Base-by-base conservation (phyloP, 2,329 filamentous ascomycete genomes). In the Fusarium brevicatenulatum region DNA sequence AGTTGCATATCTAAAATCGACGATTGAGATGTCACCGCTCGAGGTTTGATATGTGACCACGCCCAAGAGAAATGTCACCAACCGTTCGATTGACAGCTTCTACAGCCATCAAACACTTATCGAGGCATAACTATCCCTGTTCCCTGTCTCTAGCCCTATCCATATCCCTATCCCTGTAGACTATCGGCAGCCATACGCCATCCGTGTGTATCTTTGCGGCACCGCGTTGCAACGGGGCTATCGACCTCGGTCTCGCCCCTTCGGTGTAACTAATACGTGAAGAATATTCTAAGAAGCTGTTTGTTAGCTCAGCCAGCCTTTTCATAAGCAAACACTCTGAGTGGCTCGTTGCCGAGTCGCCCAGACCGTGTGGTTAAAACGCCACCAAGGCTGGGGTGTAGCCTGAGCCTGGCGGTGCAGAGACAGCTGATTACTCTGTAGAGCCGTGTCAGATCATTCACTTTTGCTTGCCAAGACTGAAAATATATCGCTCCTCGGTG, bases 181-280 rank as follows among this genome's bases (percentile, higher is more conserved):
- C 50, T 28, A 34, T 30, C 46, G 34, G 61, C 30, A 44, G 44
- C 57, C 36, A 43, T 58, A 34, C 52, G 58, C 34, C 32, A 40
- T 54, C 16, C 25, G 43, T 65, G 40, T 55, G 40, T 55, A 50
- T 43, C 56, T 47, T 60, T 68, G 37, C 32, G 56, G 43, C 18
- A 49, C 55, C 55, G 47, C 44, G 43, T 66, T 47, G 12, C 62
- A 40, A 43, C 6, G 25, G 53, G 59, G 42, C 7, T 4, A 28
- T 69, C 32, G 28, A 40, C 36, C 50, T 61, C 39, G 46, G 58
- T 64, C 59, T 69, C 46, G 66, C 52, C 52, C 44, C 23, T 57
- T 34, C 23, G 32, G 19, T 36, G 18, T 49, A 25, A 12, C 13
- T 16, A n/a, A 56, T 36, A 34, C 12, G 18, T 46, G n/a, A 34